A percentile compares a stretch with the other conserved stretches of the same genome.
phyloP scores from a whole-genome alignment of 306 rosid genomes.

The Hippophae gyantsensis region DNA sequence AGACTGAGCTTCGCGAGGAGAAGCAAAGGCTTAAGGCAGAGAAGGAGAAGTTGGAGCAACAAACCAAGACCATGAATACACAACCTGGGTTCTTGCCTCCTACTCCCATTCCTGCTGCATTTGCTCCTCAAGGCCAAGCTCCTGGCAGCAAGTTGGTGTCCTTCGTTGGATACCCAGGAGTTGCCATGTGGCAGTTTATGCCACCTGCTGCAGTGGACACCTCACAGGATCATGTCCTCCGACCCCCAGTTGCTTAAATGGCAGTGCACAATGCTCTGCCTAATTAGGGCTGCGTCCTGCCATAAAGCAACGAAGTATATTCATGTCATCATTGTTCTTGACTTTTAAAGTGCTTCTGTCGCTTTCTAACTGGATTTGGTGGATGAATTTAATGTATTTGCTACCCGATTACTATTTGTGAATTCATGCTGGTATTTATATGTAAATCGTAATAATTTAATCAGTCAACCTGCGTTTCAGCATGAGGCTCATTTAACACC shows the following conservation, averaged over 20 bases:
- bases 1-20: conserved; percentile 90
- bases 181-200: conserved; percentile 99
- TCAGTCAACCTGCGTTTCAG: conserved; percentile 17
- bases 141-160: conserved; percentile 82
- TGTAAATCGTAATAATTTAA: conserved; percentile 61
- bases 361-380: conserved; percentile 43
- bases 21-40: conserved; percentile 85
- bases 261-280: conserved; percentile 32
- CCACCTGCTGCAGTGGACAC: conserved; percentile 92
- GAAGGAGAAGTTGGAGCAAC: conserved; percentile 85
- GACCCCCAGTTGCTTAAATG: conserved; percentile 91
- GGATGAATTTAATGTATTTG: conserved; percentile 34
- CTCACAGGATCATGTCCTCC: conserved; percentile 95
- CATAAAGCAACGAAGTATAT: conserved; percentile 22
- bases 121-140: conserved; percentile 80
- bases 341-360: conserved; percentile 23
- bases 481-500: not conserved
- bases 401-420: conserved; percentile 31
- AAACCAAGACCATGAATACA: conserved; percentile 55
- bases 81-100: conserved; percentile 73
- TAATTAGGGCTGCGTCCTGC: conserved; percentile 31
- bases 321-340: conserved; percentile 24
- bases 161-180: conserved; percentile 77
- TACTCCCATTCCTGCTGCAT: conserved; percentile 78
- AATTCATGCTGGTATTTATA: conserved; percentile 40